These are phyloP conservation scores for Talaromyces stipitatus DNA, from an alignment of 495 filamentous ascomycete species.

Conservation along the genomic window DNA sequence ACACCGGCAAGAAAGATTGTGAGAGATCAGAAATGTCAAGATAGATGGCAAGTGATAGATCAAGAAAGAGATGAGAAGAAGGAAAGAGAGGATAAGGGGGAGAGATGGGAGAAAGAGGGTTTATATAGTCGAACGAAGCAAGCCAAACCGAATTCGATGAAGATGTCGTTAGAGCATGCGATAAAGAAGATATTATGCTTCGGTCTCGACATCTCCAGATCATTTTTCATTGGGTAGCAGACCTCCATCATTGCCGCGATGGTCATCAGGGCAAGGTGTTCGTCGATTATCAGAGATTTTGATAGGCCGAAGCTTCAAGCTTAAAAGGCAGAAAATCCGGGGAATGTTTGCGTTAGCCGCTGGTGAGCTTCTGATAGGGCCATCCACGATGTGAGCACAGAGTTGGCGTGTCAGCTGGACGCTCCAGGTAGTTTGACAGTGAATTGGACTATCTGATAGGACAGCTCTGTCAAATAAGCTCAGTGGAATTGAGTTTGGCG, in stretches of 20 bases:
- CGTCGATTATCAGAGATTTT: not conserved
- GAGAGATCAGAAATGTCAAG: not conserved
- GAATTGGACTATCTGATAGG: not conserved
- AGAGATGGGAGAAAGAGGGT: not conserved
- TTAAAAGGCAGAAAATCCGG: not conserved
- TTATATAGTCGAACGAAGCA: not conserved
- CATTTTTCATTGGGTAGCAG: not conserved
- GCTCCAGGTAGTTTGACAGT: too few species aligned
- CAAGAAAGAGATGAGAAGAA: not conserved
- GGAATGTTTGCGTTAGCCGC: not conserved
- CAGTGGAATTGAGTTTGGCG: not conserved
- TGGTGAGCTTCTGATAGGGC: not conserved
- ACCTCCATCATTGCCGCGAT: not conserved
- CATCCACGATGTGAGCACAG: too few species aligned
- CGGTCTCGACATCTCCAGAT: not conserved
- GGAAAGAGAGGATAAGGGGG: not conserved
- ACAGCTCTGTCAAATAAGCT: not conserved
- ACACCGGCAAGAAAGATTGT: not conserved
- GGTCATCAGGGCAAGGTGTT: not conserved
- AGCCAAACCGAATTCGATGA: not conserved
- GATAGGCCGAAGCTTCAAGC: not conserved
- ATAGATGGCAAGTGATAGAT: not conserved
- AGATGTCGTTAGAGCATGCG: not conserved
- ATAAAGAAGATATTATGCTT: not conserved
- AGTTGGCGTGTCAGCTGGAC: too few species aligned